Evolutionary conservation across 495 filamentous ascomycete species (phyloP).

Genomic region (Xylaria flabelliformis): DNA sequence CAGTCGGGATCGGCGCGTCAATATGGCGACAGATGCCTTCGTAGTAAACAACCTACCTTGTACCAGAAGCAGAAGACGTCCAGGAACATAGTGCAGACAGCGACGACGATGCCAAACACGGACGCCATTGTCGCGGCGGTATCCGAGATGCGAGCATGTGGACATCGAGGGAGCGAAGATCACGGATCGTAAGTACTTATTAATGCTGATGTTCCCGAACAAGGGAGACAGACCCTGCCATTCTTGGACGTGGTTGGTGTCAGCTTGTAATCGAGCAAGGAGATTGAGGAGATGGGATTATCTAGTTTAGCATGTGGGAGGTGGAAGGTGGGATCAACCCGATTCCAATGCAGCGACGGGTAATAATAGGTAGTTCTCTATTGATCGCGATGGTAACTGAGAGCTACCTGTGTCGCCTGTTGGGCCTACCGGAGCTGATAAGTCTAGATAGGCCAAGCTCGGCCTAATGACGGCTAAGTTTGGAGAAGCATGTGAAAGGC

Average conservation of each 20-base stretch:
- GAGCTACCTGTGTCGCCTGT: too few relatives aligned
- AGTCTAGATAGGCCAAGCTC: background rate
- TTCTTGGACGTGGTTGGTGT: slow-evolving; percentile 11
- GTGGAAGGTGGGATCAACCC: background rate
- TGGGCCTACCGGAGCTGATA: background rate
- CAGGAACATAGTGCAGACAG: slow-evolving; percentile 61
- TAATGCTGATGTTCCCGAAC: background rate
- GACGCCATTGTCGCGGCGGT: slow-evolving; percentile 40
- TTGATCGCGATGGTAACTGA: background rate
- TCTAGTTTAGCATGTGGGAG: background rate
- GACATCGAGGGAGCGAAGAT: background rate
- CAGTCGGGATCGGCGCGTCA: slow-evolving; percentile 26
- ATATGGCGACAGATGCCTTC: slow-evolving; percentile 15
- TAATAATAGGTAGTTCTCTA: background rate
- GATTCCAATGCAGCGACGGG: background rate
- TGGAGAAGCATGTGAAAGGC: slow-evolving; percentile 26
- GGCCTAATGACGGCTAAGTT: background rate
- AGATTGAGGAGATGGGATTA: background rate
- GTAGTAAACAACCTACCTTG: slow-evolving; percentile 52
- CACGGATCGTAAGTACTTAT: background rate
- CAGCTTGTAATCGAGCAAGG: background rate
- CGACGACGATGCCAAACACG: slow-evolving; percentile 48
- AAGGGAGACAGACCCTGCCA: slow-evolving; percentile 18
- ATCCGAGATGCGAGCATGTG: background rate
- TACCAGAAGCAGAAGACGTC: slow-evolving; percentile 72